Percentiles rank a stretch among this genome's conserved stretches.
Conservation (phyloP, 495 filamentous ascomycete genomes). For the Penicillium flavigenum region DNA sequence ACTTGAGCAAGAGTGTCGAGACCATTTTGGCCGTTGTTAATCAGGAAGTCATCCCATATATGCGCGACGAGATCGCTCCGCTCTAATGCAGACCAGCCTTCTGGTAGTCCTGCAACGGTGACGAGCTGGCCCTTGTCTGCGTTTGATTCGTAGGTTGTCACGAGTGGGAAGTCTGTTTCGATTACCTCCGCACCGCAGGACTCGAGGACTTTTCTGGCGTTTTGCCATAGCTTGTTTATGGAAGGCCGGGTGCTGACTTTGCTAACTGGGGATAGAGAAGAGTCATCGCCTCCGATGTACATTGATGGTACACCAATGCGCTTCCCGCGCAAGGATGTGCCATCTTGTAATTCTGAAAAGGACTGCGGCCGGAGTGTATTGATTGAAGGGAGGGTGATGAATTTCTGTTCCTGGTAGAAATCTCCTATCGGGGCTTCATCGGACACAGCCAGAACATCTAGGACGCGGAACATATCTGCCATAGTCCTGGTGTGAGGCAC, state of each 20-base stretch:
- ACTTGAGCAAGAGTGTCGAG: slow-evolving; percentile 28
- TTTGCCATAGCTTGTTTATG: slow-evolving; percentile 35
- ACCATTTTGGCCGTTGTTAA: slow-evolving; percentile 27
- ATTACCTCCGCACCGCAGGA: slow-evolving; percentile 34
- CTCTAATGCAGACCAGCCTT: slow-evolving; percentile 34
- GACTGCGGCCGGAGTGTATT: slow-evolving; percentile 26
- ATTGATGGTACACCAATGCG: slow-evolving; percentile 36
- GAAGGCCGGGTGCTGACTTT: slow-evolving; percentile 30
- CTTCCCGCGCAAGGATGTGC: slow-evolving; percentile 27
- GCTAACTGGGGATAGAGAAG: slow-evolving; percentile 19
- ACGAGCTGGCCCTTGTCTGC: slow-evolving; percentile 31
- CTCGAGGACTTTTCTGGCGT: slow-evolving; percentile 25
- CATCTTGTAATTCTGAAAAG: slow-evolving; percentile 23
- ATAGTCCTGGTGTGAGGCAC: slow-evolving; percentile 39
- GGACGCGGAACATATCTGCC: slow-evolving; percentile 31
- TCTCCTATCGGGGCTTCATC: slow-evolving; percentile 31
- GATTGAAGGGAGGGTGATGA: slow-evolving; percentile 30
- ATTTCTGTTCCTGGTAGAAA: slow-evolving; percentile 36
- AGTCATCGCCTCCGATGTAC: slow-evolving; percentile 34
- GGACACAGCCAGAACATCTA: slow-evolving; percentile 32
- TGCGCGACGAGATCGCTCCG: slow-evolving; percentile 36
- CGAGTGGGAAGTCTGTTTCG: slow-evolving; percentile 36
- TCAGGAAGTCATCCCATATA: slow-evolving; percentile 39
- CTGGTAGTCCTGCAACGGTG: slow-evolving; percentile 33
- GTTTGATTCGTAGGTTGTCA: slow-evolving; percentile 34